Evolutionary conservation across 345 rosid genomes (phyloP), one percentile per base, ranked within the genome.

Genomic region (Populus ilicifolia): DNA sequence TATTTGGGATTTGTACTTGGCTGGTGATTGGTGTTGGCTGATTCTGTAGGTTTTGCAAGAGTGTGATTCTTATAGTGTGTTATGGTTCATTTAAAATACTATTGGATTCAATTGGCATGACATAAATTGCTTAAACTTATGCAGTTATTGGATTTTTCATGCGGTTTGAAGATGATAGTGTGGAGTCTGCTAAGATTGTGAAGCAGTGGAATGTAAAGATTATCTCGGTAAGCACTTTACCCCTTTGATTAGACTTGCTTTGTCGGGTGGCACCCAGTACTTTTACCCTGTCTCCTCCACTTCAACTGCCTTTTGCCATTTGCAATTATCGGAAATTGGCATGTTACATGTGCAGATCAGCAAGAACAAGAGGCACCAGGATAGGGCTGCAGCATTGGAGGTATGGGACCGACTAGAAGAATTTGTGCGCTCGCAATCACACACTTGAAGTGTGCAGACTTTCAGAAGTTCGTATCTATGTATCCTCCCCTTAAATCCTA

Each of bases 161-260:
- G 92, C 84, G 98, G 75, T 96, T 96, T 84, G 99, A 93, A 84
- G 99, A 96, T 70, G 99, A 96, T 80, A 93, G 98, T 73, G 90
- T 92, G 39, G 99, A 93, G 83, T 92, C 97, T 50, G 96, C 96
- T 3, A 93, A 93, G 87, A 92, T 75, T 73, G 98, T 92, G 80
- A 96, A 96, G 85, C 99, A 93, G 82, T 93, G 99, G 98, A 93
- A 96, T 85, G 99, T 96, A 38, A 93, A 96, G 86, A 96, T 96
- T 43, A 92, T 96, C 75, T 96, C 98, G 73, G 99, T 92, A 67
- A 80, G 97, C 61, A 46, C 33, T 36, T 43, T 56, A 21, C 16
- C n/a, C 8, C 44, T 27, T 13, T 27, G 59, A 20, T 54, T 67
- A 8, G 6, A 35, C n/a, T 59, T 27, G 56, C 62, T 70, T 46